Conservation (phyloP, 2,329 filamentous ascomycete species). For the Akanthomyces muscarius region DNA sequence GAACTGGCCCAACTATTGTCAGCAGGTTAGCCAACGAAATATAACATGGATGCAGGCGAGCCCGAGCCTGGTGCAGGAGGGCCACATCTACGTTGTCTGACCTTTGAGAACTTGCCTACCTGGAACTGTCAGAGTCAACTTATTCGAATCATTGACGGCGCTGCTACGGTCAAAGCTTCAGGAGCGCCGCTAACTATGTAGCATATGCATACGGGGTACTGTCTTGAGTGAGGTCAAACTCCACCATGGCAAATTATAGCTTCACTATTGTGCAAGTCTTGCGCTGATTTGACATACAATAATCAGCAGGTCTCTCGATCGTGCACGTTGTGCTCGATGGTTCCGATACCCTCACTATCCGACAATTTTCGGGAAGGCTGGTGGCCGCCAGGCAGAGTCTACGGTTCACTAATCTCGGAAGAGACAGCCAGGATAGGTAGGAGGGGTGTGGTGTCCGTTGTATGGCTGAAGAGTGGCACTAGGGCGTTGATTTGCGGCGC, state of each 20-base stretch:
- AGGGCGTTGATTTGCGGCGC: conserved; percentile 8
- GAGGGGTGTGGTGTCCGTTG: conserved; percentile 6
- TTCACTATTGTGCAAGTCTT: not conserved
- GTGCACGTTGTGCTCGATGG: not conserved
- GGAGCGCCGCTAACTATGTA: not conserved
- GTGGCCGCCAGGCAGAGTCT: not conserved
- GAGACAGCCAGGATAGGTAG: conserved; percentile 2
- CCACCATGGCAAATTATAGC: no score
- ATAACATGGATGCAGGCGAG: not conserved
- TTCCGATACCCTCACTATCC: not conserved
- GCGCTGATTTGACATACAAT: not conserved
- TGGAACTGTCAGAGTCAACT: not conserved
- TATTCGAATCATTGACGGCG: not conserved
- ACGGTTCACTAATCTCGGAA: conserved; percentile 13
- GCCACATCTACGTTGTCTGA: not conserved
- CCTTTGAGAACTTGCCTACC: not conserved
- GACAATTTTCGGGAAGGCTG: conserved; percentile 14
- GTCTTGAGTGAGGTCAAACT: not conserved
- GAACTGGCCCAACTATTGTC: not conserved
- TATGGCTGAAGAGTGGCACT: not conserved
- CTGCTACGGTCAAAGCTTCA: not conserved
- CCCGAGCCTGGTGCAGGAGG: not conserved
- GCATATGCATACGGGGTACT: no score
- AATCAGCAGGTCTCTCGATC: not conserved
- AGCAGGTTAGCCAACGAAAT: not conserved